Conservation (phyloP, 352 stramenopile species). For the Globisporangium spiculum region DNA sequence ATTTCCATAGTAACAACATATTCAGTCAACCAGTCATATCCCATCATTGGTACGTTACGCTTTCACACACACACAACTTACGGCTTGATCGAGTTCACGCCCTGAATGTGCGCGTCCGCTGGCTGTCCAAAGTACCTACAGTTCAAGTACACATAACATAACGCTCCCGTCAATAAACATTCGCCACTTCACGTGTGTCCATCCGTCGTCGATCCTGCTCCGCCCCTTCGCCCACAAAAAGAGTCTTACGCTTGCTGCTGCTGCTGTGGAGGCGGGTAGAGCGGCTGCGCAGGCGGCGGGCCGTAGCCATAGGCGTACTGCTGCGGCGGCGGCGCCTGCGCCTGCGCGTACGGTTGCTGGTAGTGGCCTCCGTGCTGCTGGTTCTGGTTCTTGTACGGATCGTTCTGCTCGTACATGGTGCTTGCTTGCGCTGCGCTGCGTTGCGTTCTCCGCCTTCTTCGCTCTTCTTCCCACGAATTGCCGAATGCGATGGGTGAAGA, state of each 20-base stretch:
- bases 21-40: not conserved
- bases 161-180: not conserved
- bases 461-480: not conserved
- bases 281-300: conserved; percentile 12
- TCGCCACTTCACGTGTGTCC: not conserved
- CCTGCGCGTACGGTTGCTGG: conserved; percentile 23
- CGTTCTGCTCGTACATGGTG: conserved; percentile 33
- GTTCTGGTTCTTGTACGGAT: conserved; percentile 28
- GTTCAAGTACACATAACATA: not conserved
- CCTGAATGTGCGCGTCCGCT: conserved; percentile 31
- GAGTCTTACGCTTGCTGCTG: conserved; percentile 17
- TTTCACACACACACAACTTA: conserved; percentile 23
- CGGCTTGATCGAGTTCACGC: conserved; percentile 71
- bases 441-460: not conserved
- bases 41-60: not conserved
- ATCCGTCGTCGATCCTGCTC: not conserved
- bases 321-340: not conserved
- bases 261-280: conserved; percentile 18
- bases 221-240: not conserved
- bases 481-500: not conserved
- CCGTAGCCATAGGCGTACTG: conserved; percentile 17
- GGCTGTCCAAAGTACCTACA: conserved; percentile 37
- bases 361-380: conserved; percentile 21
- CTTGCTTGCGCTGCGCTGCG: not conserved
- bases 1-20: not conserved